Base-by-base conservation (phyloP, 805 yeast species). In the Yamadazyma philogaea region DNA sequence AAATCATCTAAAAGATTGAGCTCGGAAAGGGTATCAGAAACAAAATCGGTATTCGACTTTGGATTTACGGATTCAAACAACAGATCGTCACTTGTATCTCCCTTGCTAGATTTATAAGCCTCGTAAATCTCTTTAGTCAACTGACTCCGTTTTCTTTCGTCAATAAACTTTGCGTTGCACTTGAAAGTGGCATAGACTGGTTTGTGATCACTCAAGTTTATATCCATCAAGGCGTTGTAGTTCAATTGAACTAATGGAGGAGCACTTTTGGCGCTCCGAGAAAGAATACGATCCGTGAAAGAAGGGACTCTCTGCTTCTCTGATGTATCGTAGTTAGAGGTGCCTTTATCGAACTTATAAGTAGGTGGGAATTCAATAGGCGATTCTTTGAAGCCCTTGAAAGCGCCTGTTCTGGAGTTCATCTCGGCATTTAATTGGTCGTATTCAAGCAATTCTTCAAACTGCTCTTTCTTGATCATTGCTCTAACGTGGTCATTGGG, bases 281-380 rank as follows among this genome's bases (percentile, higher is more conserved):
- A 82, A 37, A 91, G 66, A 24, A 91, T 81, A 55, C 99, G 72
- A 61, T 91, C 99, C 0, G 98, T 91, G 97, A 98, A 91, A 0
- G 96, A 84, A 1, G 99, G 99, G 3, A 87, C 82, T 53, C 99
- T 75, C 48, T 84, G 91, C 59, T 91, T 91, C 52, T 91, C 99
- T 8, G 95, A 84, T 1, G 95, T 74, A 60, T 91, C 98, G 59
- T 90, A 93, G 15, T 61, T 67, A 37, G 78, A 74, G 0, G 96
- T 83, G 3, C 91, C 93, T 48, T 84, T 83, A 59, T 91, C 96
- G 62, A 79, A 91, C 58, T 91, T 91, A 66, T 91, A 91, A 0
- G 99, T 93, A 7, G 98, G 99, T 30, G 78, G 73, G 59, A 93
- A 91, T 34, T 70, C 78, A 42, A 91, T 77, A 19, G 82, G 80